Base-by-base conservation (phyloP, 2,329 filamentous ascomycete genomes). In the Colletotrichum chlorophyti region DNA sequence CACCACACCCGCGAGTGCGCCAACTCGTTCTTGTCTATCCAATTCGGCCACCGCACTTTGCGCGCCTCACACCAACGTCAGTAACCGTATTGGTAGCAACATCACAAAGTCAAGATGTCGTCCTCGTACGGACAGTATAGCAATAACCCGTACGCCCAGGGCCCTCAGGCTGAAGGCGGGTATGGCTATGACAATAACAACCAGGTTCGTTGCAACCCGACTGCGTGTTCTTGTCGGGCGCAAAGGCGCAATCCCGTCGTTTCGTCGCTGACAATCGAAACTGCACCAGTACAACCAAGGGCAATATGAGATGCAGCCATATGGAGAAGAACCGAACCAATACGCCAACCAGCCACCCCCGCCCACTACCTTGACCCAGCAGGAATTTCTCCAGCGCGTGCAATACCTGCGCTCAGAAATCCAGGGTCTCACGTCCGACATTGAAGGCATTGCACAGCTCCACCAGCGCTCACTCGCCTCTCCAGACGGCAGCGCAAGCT, bases 391-490 rank as follows among this genome's bases (percentile, higher is more conserved):
- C 63, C 72, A 78, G 66, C 87, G 87, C 72, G 85, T 91, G 64
- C 80, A 86, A 66, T 83, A 81, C 65, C 81, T 88, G 60, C 89
- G 89, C 73, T 79, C 82, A 65, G 83, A 91, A 65, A 91, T 93
- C 71, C 80, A 83, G 60, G 80, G 81, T 42, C 81, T 93, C 54
- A 85, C 84, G n/a, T 78, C 76, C 40, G 85, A 88, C 68, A 85
- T 93, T 67, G 80, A 86, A 66, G 77, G 85, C 66, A 90, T 93
- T 65, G 84, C 83, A 40, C 82, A 82, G 54, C 79, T 91, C 52
- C 90, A 93, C 74, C 88, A 91, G 78, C 87, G 87, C 69, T 82
- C 88, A 21, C 82, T 93, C 24, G 81, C 83, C 64, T 87, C 87
- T 60, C 81, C 87, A 55, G 89, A 91, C 71, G 75, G 76, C 38